Evolutionary conservation across 495 filamentous ascomycete species (phyloP), one percentile per base, ranked within the genome.

Genomic region (Xylaria bambusicola): DNA sequence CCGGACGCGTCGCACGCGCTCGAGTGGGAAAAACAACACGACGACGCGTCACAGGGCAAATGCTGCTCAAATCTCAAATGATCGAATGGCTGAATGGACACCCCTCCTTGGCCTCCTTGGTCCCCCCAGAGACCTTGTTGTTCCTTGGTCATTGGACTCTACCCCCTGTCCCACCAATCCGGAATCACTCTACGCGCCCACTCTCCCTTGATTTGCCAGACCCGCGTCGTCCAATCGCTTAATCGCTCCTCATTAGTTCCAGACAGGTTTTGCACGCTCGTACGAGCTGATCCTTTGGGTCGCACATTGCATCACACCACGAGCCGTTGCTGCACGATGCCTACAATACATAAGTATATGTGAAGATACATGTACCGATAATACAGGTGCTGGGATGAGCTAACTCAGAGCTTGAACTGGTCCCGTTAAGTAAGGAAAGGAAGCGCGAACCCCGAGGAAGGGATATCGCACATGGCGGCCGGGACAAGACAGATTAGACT

Each of bases 161-260:
- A 38, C 41, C 26, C 55, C 45, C 15, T 38, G 36, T 38, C 3
- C 36, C 54, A 46, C 50, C 66, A 68, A 62, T 63, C 63, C 61
- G 66, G 66, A 64, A 63, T 68, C 63, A 65, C 56, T 50, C 36
- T 61, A 61, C 66, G 56, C 58, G 62, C 62, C 41, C 35, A 53
- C 10, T 10, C 29, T 33, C 29, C 29, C 29, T 33, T 58, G 50
- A n/a, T n/a, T n/a, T n/a, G n/a, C n/a, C n/a, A n/a, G n/a, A n/a
- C 57, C 29, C 52, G 38, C 40, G 57, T 20, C 36, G 21, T 33
- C 67, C 67, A 70, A 70, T 70, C 67, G 62, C 51, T 54, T 62
- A 5, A 41, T 1, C 26, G 36, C 48, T 24, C 38, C 52, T 62
- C 61, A 61, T 63, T 58, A 68, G 66, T 68, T 47, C 57, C 62